Percentiles rank a stretch among this genome's conserved stretches.
Conservation (phyloP, 768 basidiomycete genomes). For the Hortiboletus campestris region DNA sequence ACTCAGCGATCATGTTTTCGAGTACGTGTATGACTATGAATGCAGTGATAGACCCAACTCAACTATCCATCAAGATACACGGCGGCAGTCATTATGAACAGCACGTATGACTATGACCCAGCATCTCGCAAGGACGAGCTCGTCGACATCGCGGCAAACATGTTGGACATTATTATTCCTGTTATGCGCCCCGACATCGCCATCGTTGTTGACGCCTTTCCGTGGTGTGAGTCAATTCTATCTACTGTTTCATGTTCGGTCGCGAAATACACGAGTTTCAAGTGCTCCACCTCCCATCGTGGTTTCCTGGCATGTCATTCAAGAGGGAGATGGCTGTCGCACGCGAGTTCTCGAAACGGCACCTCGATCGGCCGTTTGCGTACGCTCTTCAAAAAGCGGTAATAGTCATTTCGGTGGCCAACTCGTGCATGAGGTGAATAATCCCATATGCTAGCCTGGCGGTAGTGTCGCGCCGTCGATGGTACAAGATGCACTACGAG, state of each 20-base stretch:
- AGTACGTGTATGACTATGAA: not conserved
- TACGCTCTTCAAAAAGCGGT: constrained; percentile 1
- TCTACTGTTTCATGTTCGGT: not conserved
- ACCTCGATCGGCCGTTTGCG: constrained; percentile 2
- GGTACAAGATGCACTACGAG: constrained; percentile 1
- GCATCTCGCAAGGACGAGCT: constrained; percentile 7
- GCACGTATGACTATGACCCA: constrained; percentile 3
- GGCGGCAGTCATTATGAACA: not conserved
- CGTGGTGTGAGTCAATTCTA: not conserved
- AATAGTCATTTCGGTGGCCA: not conserved
- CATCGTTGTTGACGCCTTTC: not conserved
- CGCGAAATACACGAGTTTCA: too few relatives aligned
- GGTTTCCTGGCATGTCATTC: constrained; percentile 4
- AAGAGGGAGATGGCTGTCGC: not conserved
- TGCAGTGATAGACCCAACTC: not conserved
- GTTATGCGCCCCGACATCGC: not conserved
- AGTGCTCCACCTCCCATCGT: constrained; percentile 6
- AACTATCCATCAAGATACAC: not conserved
- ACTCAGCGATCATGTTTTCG: not conserved
- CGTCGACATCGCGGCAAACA: not conserved
- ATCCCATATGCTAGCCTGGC: not conserved
- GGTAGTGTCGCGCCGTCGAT: not conserved
- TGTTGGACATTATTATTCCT: not conserved
- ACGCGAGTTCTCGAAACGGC: not conserved
- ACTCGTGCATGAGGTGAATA: not conserved